Evolutionary conservation across 345 rosid genomes (phyloP).

Genomic region (Conringia planisiliqua): DNA sequence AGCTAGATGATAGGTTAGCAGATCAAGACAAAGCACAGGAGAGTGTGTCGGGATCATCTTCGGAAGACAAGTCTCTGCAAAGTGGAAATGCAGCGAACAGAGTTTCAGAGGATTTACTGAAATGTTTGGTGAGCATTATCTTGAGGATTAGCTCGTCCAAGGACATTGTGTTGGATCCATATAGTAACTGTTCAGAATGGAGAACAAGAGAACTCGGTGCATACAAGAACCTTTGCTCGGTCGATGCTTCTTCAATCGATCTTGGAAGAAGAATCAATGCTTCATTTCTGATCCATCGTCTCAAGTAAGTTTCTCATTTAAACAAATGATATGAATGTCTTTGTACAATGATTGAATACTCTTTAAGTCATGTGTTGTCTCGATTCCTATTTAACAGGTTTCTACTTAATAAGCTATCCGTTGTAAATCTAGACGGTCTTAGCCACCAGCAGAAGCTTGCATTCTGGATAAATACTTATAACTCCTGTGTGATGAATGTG

Average conservation of each 20-base stretch:
- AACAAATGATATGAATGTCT: neutral
- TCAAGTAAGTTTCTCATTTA: conserved; percentile 49
- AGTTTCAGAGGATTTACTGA: conserved; percentile 68
- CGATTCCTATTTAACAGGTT: conserved; percentile 42
- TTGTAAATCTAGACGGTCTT: conserved; percentile 61
- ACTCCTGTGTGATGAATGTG: conserved; percentile 85
- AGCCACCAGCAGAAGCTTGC: conserved; percentile 94
- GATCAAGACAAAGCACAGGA: conserved; percentile 58
- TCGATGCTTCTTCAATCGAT: conserved; percentile 60
- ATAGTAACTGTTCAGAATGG: conserved; percentile 41
- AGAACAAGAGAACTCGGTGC: conserved; percentile 55
- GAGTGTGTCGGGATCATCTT: conserved; percentile 42
- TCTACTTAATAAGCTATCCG: conserved; percentile 67
- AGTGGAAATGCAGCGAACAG: conserved; percentile 53
- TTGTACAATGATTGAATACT: neutral
- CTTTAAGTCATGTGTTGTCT: conserved; percentile 12
- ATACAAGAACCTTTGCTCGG: conserved; percentile 50
- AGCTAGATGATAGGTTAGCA: conserved; percentile 62
- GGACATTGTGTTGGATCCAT: conserved; percentile 60
- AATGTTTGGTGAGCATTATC: conserved; percentile 61
- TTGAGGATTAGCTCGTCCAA: conserved; percentile 60
- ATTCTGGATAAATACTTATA: conserved; percentile 91
- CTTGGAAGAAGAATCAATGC: conserved; percentile 51
- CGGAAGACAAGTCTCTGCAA: conserved; percentile 41
- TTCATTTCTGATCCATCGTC: conserved; percentile 60